Percentiles rank a stretch among this genome's conserved stretches.
These are phyloP conservation scores for Takashimella koratensis DNA, from an alignment of 1,284 basidiomycete species.

Conservation along the genomic window DNA sequence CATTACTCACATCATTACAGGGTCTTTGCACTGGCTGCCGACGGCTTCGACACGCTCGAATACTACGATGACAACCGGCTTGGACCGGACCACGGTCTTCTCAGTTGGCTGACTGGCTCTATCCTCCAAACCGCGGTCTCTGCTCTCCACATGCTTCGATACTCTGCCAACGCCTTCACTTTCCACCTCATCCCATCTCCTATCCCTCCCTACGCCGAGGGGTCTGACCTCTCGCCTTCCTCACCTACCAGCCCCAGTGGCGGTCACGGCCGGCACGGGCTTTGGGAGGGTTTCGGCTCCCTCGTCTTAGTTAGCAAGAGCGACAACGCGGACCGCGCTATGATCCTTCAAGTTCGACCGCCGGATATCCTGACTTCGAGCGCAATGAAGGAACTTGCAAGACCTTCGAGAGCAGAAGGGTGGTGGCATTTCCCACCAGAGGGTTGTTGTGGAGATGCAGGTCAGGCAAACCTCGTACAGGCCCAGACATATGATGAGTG, in stretches of 20 bases:
- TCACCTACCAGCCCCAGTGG: neutral
- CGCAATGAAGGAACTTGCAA: slow-evolving; percentile 37
- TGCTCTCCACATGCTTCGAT: slow-evolving; percentile 40
- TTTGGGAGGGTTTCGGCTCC: slow-evolving; percentile 42
- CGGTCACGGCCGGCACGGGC: slow-evolving; percentile 8
- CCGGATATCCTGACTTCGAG: slow-evolving; percentile 30
- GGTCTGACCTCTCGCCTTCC: neutral
- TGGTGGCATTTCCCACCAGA: slow-evolving; percentile 36
- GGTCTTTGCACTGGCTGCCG: slow-evolving; percentile 39
- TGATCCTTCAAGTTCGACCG: slow-evolving; percentile 38
- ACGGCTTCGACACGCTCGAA: slow-evolving; percentile 39
- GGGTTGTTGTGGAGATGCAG: slow-evolving; percentile 28
- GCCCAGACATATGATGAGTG: slow-evolving; percentile 45
- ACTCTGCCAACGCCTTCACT: slow-evolving; percentile 30
- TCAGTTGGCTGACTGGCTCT: slow-evolving; percentile 40
- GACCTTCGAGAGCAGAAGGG: slow-evolving; percentile 14
- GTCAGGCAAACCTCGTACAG: slow-evolving; percentile 43
- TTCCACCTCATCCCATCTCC: slow-evolving; percentile 38
- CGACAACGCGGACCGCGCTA: slow-evolving; percentile 26
- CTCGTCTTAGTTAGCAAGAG: slow-evolving; percentile 36
- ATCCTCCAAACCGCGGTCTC: slow-evolving; percentile 41
- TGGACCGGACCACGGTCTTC: slow-evolving; percentile 17
- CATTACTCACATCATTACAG: slow-evolving; percentile 10
- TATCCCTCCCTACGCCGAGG: slow-evolving; percentile 9
- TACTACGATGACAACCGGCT: slow-evolving; percentile 32